These are phyloP conservation scores for Venustampulla echinocandica DNA, from an alignment of 495 filamentous ascomycete species.

Conservation along the genomic window DNA sequence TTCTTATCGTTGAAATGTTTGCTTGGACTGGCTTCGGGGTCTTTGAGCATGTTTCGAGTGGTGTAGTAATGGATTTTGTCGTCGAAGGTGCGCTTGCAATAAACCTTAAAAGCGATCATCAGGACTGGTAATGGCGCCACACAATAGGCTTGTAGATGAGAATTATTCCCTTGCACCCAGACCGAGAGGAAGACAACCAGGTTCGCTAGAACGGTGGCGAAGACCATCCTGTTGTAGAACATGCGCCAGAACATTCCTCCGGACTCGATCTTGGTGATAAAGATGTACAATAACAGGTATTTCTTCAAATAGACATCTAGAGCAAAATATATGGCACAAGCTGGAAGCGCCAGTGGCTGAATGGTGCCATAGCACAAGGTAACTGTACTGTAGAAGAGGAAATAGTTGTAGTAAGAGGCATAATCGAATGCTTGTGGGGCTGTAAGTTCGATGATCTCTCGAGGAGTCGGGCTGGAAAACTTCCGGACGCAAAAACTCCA, in stretches of 20 bases:
- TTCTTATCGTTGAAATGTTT: slow-evolving; percentile 29
- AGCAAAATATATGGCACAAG: slow-evolving; percentile 82
- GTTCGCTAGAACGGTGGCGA: slow-evolving; percentile 73
- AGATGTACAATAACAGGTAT: slow-evolving; percentile 89
- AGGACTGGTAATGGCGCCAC: slow-evolving; percentile 73
- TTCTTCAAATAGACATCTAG: slow-evolving; percentile 89
- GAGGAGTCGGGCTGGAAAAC: slow-evolving; percentile 79
- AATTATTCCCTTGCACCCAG: slow-evolving; percentile 45
- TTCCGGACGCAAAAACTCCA: slow-evolving; percentile 76
- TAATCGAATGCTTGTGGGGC: slow-evolving; percentile 92
- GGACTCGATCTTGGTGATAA: slow-evolving; percentile 92
- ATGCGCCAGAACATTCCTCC: slow-evolving; percentile 90
- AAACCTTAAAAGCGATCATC: slow-evolving; percentile 77
- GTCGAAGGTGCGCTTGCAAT: slow-evolving; percentile 71
- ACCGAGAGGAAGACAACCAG: slow-evolving; percentile 66
- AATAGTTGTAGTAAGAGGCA: slow-evolving; percentile 92
- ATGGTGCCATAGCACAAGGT: slow-evolving; percentile 77
- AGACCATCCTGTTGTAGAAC: slow-evolving; percentile 84
- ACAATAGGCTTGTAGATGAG: slow-evolving; percentile 51
- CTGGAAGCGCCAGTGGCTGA: slow-evolving; percentile 84
- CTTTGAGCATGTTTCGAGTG: slow-evolving; percentile 46
- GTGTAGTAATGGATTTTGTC: slow-evolving; percentile 62
- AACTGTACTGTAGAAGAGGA: slow-evolving; percentile 88
- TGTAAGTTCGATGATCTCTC: slow-evolving; percentile 87
- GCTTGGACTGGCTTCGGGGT: slow-evolving; percentile 41